Evolutionary conservation across 2,329 filamentous ascomycete species (phyloP).

Genomic region (Colletotrichum brevisporum): DNA sequence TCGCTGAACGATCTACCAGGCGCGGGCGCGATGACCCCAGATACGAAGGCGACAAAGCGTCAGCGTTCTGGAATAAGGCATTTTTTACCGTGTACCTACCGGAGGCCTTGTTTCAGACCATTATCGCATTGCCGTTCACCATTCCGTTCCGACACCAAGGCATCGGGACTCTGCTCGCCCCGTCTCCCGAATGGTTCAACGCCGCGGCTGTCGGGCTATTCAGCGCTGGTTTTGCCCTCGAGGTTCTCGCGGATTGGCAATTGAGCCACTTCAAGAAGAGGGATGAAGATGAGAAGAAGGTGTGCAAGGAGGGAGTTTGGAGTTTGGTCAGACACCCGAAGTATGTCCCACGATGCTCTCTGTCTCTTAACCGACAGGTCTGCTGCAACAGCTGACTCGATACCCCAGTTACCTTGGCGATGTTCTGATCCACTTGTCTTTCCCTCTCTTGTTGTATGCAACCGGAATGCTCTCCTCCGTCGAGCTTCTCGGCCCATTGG

Average conservation of each 20-base stretch:
- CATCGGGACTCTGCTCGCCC: conserved; percentile 14
- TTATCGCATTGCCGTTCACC: conserved; percentile 70
- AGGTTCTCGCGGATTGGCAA: conserved; percentile 69
- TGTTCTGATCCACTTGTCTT: conserved; percentile 69
- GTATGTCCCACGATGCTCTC: conserved; percentile 54
- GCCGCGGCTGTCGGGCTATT: conserved; percentile 67
- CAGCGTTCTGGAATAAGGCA: conserved; percentile 69
- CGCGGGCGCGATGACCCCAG: conserved; percentile 68
- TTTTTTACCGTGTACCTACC: conserved; percentile 68
- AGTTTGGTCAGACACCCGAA: conserved; percentile 73
- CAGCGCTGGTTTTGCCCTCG: conserved; percentile 67
- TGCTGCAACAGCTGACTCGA: neutral
- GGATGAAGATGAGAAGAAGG: conserved; percentile 44
- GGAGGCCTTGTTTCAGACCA: conserved; percentile 67
- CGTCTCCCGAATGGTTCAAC: conserved; percentile 45
- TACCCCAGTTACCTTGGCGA: conserved; percentile 70
- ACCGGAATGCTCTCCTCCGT: conserved; percentile 68
- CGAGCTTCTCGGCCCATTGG: conserved; percentile 66
- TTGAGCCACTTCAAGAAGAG: conserved; percentile 62
- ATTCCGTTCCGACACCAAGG: conserved; percentile 62
- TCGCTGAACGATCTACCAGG: conserved; percentile 63
- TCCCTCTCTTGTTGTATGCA: conserved; percentile 69
- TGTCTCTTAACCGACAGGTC: neutral
- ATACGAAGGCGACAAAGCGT: conserved; percentile 63
- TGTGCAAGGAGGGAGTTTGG: conserved; percentile 68